A percentile compares a stretch with the other conserved stretches of the same genome.
phyloP scores from a whole-genome alignment of 768 basidiomycete genomes.

The Lactarius quietus region DNA sequence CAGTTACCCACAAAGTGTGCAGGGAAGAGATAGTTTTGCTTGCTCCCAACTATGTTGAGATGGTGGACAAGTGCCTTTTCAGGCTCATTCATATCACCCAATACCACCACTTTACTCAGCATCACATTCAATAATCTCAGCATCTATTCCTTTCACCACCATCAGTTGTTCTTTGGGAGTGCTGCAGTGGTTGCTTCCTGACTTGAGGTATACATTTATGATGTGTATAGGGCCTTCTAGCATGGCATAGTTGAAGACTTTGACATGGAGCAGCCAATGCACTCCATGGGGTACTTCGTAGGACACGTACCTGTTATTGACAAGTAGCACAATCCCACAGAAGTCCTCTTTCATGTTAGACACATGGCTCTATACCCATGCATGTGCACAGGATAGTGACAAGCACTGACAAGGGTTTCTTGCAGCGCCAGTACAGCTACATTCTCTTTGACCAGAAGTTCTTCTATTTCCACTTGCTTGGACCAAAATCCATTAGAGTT shows the following conservation, averaged over 20 bases:
- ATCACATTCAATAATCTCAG: background rate
- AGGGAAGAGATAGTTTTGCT: background rate
- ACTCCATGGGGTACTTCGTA: constrained; percentile 5
- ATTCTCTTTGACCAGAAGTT: background rate
- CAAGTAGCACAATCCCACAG: background rate
- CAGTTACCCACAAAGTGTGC: background rate
- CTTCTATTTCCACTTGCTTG: background rate
- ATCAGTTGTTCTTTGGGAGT: background rate
- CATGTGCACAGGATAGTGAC: background rate
- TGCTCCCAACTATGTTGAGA: background rate
- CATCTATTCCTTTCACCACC: background rate
- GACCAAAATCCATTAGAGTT: background rate
- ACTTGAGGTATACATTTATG: background rate
- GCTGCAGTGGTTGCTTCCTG: background rate
- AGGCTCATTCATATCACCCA: background rate
- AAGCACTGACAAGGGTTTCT: background rate
- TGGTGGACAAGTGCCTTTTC: background rate
- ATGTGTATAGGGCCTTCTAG: background rate
- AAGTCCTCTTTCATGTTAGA: background rate
- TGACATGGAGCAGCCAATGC: constrained; percentile 2
- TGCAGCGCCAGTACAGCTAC: background rate
- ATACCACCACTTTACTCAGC: background rate
- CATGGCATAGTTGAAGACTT: background rate
- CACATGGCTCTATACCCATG: background rate
- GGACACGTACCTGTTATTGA: background rate